Conservation (phyloP, 345 rosid species). For the Corchorus olitorius region DNA sequence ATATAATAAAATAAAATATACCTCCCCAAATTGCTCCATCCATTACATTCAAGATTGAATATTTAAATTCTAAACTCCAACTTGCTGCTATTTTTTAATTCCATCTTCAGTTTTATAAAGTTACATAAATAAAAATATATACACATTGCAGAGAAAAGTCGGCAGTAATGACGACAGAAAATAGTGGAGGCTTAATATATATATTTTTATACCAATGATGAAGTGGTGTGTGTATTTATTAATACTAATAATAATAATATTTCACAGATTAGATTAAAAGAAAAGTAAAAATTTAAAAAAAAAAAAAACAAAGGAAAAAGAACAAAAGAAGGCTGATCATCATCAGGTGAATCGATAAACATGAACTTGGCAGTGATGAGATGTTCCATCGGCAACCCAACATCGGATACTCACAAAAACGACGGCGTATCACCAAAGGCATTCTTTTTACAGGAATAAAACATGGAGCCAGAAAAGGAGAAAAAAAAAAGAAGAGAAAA, state of each 20-base stretch:
- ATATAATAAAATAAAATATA: background rate
- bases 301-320: background rate
- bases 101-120: background rate
- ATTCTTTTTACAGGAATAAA: slow-evolving; percentile 16
- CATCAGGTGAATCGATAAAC: background rate
- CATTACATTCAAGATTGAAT: background rate
- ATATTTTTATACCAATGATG: slow-evolving; percentile 6
- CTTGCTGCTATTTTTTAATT: background rate
- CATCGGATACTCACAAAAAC: slow-evolving; percentile 39
- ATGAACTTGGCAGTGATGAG: background rate
- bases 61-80: background rate
- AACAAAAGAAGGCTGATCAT: background rate
- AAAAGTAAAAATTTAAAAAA: background rate
- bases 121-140: background rate
- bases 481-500: background rate
- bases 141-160: background rate
- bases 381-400: slow-evolving; percentile 26
- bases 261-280: slow-evolving; percentile 3
- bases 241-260: slow-evolving; percentile 5
- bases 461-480: background rate
- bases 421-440: slow-evolving; percentile 29
- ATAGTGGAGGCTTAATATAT: slow-evolving; percentile 14
- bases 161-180: slow-evolving; percentile 22
- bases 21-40: slow-evolving; percentile 1
- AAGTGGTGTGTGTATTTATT: background rate